Percentiles rank a stretch among this genome's conserved stretches.
These are phyloP conservation scores for Nothomitra cinnamomea DNA, from an alignment of 2,329 filamentous ascomycete genomes.

Conservation along the genomic window DNA sequence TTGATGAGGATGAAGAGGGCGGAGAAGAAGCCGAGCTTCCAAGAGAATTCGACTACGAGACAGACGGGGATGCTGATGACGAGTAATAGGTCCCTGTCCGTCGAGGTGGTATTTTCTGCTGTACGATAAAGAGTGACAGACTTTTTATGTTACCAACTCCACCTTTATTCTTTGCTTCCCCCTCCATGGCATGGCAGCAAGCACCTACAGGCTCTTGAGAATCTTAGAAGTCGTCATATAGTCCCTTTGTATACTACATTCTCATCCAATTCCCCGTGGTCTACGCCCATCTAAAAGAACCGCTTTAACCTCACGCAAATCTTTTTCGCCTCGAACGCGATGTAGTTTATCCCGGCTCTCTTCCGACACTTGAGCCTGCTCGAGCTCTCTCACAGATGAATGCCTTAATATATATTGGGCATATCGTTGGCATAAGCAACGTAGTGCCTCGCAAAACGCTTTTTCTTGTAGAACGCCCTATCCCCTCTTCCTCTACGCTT, in stretches of 20 bases:
- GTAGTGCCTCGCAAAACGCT: too few species aligned
- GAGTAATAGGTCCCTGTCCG: not conserved
- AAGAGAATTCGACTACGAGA: conserved; percentile 62
- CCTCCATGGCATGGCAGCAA: not conserved
- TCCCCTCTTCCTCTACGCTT: too few species aligned
- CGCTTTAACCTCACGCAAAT: too few species aligned
- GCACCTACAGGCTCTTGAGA: not conserved
- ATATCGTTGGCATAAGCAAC: too few species aligned
- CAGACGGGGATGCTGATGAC: conserved; percentile 34
- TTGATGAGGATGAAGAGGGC: conserved; percentile 68
- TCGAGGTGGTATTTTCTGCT: not conserved
- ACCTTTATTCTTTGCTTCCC: not conserved
- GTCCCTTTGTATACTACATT: not conserved
- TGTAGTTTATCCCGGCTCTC: too few species aligned
- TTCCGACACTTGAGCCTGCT: too few species aligned
- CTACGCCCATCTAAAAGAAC: not conserved
- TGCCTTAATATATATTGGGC: too few species aligned
- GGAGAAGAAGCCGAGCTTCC: conserved; percentile 56
- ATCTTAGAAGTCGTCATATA: not conserved
- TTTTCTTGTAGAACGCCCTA: too few species aligned
- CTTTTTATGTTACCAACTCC: not conserved
- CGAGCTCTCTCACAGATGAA: too few species aligned
- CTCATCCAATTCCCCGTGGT: not conserved
- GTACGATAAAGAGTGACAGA: not conserved
- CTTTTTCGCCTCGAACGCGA: too few species aligned